Evolutionary conservation across 2,329 filamentous ascomycete genomes (phyloP), one percentile per base, ranked within the genome.

Genomic region (Neocatenulostroma microsporum): DNA sequence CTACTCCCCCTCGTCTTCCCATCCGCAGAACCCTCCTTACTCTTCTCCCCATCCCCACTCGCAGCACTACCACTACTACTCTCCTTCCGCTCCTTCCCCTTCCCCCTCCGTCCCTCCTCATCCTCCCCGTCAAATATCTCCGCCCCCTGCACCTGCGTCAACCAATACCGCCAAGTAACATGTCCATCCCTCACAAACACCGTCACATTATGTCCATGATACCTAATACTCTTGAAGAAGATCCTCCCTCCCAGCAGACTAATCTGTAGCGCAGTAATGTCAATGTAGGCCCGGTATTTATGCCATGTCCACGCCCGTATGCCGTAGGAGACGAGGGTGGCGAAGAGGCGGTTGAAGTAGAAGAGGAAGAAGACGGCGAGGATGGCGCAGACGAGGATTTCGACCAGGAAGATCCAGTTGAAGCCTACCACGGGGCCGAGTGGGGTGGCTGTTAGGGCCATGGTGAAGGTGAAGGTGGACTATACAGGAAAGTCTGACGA

Each of bases 161-260:
- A 68, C 91, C 91, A 98, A 62, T 96, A 98, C 45, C 82, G 75
- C 91, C 91, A 98, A 27, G 91, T 96, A 46, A 98, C 78, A 57
- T 91, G 84, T 10, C 91, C 91, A 58, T 88, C 83, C 51, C 96
- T 88, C 9, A 98, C 72, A 31, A 93, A 67, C 35, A 96, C 86
- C 0, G 89, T 94, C 64, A 96, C 86, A 60, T 98, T 98, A 55
- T 89, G 81, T 26, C 85, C 91, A 62, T 98, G 88, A 58, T 98
- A 98, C 48, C 84, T 81, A 35, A 98, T 69, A 30, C 85, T 86
- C 46, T 89, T 94, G 69, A 98, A 95, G 69, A 98, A 98, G 48
- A 98, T 71, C 55, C 91, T 78, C 2, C 91, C 91, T 30, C 82
- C 91, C 3, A 98, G 75, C 8, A 95, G 67, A 5, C 91, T 98